Base-by-base conservation (phyloP, 2,329 filamentous ascomycete species). In the Ilyonectria mors-panacis region DNA sequence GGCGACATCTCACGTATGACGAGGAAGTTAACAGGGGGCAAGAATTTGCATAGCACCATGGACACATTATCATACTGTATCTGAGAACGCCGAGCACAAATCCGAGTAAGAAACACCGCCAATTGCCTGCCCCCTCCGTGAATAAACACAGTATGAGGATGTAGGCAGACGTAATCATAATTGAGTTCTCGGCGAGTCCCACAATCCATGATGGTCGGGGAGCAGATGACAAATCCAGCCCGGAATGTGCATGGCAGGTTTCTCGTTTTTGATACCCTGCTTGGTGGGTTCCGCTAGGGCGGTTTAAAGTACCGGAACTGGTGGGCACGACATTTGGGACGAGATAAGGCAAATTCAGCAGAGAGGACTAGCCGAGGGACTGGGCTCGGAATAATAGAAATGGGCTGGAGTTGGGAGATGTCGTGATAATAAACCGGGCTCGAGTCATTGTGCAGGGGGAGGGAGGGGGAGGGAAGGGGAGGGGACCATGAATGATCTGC, bases 1-100 rank as follows among this genome's bases (percentile, higher is more conserved):
- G 61, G 45, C 37, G 19, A 59, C 44, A 19, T 51, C 37, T 37
- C 37, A 51, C 48, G 61, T 28, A 48, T 64, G 61, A 64, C 55
- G 47, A 59, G 6, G 12, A 39, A 21, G 55, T 47, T 12, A 44
- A 21, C 35, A 30, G 54, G 56, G 63, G 37, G 39, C 9, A 13
- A 33, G 8, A 17, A 26, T 28, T 56, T 47, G 26, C 19, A 28
- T 19, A 35, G 44, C 17, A 17, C 42, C 42, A 9, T n/a, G 5
- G 17, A 44, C 42, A 33, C 28, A 9, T n/a, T 30, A n/a, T 57
- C 53, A 48, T 21, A 42, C 50, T 55, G 19, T 19, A 23, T 15
- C 15, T 28, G 48, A 23, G 42, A 23, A n/a, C 48, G 48, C 30
- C 28, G 48, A 53, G 28, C 4, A 35, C 17, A 8, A 35, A 10